Evolutionary conservation across 768 basidiomycete species (phyloP).

Genomic region (Aureoboletus auriporus): DNA sequence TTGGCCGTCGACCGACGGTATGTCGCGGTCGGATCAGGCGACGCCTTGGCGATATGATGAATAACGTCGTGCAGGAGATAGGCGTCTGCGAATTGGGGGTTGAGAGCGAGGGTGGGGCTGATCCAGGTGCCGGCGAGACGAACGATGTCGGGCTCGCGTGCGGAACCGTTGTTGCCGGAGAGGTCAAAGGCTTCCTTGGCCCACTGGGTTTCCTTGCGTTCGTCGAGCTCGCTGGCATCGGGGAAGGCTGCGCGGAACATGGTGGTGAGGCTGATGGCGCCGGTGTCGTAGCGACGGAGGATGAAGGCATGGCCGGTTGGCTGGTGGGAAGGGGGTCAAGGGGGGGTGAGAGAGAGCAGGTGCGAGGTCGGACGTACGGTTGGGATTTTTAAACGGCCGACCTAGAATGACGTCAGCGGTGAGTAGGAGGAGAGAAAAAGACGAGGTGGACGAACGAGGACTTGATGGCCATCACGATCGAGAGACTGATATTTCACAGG

Average conservation of each 20-base stretch:
- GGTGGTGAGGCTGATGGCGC: conserved; percentile 87
- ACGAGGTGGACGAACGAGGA: conserved; percentile 52
- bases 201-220: conserved; percentile 79
- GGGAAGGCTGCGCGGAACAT: conserved; percentile 98
- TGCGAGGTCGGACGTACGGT: conserved; percentile 52
- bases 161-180: conserved; percentile 70
- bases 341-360: conserved; percentile 11
- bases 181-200: conserved; percentile 77
- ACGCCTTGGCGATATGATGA: conserved; percentile 60
- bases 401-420: conserved; percentile 41
- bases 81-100: conserved; percentile 50
- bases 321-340: conserved; percentile 39
- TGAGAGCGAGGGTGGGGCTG: conserved; percentile 56
- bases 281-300: conserved; percentile 89
- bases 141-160: conserved; percentile 53
- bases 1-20: conserved; percentile 67
- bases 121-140: conserved; percentile 92
- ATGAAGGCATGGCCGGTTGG: conserved; percentile 86
- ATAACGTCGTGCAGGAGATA: conserved; percentile 66
- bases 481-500: conserved; percentile 91
- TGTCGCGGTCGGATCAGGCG: conserved; percentile 70
- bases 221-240: conserved; percentile 67
- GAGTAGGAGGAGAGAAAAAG: not conserved
- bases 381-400: conserved; percentile 86
- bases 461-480: conserved; percentile 80